phyloP scores from a whole-genome alignment of 257 asterid genomes.

The Thymus quinquecostatus region DNA sequence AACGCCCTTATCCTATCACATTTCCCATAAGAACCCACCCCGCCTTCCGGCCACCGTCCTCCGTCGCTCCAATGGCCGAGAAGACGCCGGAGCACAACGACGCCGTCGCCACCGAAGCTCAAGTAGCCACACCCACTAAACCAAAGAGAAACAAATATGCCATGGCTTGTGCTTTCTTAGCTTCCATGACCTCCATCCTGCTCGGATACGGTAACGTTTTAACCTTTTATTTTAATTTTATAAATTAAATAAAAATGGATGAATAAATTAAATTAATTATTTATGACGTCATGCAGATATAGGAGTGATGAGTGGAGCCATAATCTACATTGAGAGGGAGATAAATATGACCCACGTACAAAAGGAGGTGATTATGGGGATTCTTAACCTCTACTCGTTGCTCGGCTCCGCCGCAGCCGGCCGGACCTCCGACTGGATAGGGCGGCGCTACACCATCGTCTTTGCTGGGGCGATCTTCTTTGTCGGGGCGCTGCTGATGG shows the following conservation, averaged over 20 bases:
- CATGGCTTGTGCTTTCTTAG: slow-evolving; percentile 61
- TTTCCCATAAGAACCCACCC: background rate
- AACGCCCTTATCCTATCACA: slow-evolving; percentile 8
- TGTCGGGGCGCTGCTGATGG: slow-evolving; percentile 85
- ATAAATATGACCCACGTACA: slow-evolving; percentile 41
- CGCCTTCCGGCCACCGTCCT: background rate
- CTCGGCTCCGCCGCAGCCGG: slow-evolving; percentile 91
- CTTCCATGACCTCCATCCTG: slow-evolving; percentile 73
- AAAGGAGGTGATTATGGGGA: slow-evolving; percentile 71
- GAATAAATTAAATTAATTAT: too few relatives aligned
- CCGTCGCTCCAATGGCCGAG: slow-evolving; percentile 35
- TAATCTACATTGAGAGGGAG: slow-evolving; percentile 54
- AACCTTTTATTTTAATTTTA: background rate
- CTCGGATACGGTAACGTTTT: slow-evolving; percentile 58
- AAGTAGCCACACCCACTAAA: slow-evolving; percentile 40
- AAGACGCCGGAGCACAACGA: slow-evolving; percentile 30
- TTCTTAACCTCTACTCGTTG: slow-evolving; percentile 66
- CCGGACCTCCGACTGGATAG: slow-evolving; percentile 85
- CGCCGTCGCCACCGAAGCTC: slow-evolving; percentile 30
- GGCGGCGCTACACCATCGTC: slow-evolving; percentile 83
- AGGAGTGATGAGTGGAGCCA: slow-evolving; percentile 97
- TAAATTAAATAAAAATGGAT: too few relatives aligned
- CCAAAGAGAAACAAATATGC: slow-evolving; percentile 65
- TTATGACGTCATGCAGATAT: slow-evolving; percentile 55
- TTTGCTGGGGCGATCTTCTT: slow-evolving; percentile 81